Percentiles rank a stretch among this genome's conserved stretches.
Conservation (phyloP, 2,329 filamentous ascomycete genomes). For the Rosellinia necatrix region DNA sequence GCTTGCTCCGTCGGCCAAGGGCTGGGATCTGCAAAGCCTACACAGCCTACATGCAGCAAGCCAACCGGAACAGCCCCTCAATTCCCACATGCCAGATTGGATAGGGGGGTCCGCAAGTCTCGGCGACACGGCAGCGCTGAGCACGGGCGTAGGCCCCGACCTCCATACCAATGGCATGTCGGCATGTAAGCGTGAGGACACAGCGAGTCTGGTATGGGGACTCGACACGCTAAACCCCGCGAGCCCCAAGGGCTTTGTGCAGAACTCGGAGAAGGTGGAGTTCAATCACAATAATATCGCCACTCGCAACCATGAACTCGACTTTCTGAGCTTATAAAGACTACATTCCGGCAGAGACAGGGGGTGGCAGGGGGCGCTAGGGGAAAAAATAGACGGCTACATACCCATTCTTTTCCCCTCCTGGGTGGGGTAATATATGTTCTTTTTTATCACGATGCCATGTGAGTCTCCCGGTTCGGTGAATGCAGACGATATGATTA, state of each 20-base stretch:
- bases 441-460: no score
- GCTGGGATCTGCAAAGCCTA: slow-evolving; percentile 27
- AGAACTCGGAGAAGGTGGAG: background rate
- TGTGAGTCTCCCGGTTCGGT: no score
- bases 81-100: slow-evolving; percentile 26
- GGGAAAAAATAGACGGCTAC: background rate
- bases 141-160: background rate
- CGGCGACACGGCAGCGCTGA: background rate
- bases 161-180: background rate
- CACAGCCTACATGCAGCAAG: slow-evolving; percentile 26
- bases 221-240: background rate
- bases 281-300: background rate
- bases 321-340: slow-evolving; percentile 26
- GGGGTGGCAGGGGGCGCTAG: no score
- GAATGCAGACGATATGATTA: no score
- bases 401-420: slow-evolving; percentile 3
- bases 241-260: background rate
- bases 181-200: slow-evolving; percentile 17
- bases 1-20: slow-evolving; percentile 28
- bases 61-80: slow-evolving; percentile 10
- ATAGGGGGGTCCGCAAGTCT: slow-evolving; percentile 1
- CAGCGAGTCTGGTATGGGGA: slow-evolving; percentile 7
- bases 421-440: no score
- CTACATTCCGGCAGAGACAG: background rate
- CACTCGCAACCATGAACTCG: slow-evolving; percentile 23